Evolutionary conservation across 208 protist species (phyloP).

Genomic region (Acanthamoeba divionensis): DNA sequence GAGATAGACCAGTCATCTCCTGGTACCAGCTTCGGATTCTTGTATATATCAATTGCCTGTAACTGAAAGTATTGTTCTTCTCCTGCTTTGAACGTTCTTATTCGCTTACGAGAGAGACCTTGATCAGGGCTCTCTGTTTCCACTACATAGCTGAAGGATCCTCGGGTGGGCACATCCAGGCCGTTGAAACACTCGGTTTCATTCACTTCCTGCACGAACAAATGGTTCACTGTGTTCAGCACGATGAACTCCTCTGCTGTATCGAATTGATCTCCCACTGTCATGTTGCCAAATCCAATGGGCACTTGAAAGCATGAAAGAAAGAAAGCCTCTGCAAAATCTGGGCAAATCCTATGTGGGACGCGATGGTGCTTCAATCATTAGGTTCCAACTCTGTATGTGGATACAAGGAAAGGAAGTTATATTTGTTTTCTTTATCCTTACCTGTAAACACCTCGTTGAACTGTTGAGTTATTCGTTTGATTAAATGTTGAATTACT

Average conservation of each 20-base stretch:
- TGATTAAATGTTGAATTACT: no score
- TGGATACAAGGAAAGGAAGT: no score
- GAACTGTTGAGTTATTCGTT: no score
- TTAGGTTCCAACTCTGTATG: no score
- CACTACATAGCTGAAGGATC: background rate
- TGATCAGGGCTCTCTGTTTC: background rate
- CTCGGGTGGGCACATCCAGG: background rate
- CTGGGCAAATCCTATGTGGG: background rate
- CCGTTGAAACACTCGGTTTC: constrained; percentile 6
- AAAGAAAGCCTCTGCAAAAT: background rate
- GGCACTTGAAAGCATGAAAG: background rate
- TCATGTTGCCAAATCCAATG: background rate
- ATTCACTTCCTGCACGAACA: background rate
- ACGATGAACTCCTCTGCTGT: background rate
- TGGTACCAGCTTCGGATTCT: background rate
- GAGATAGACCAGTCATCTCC: background rate
- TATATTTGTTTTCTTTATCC: no score
- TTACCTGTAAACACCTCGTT: no score
- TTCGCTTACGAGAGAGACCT: background rate
- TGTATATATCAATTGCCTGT: constrained; percentile 38
- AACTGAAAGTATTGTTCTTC: background rate
- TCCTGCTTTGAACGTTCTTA: background rate
- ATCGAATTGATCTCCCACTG: background rate
- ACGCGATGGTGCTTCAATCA: no score
- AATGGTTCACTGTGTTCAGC: background rate